Percentiles rank a stretch among this genome's conserved stretches.
Conservation (phyloP, 306 rosid species). For the Citrullus colocynthis region DNA sequence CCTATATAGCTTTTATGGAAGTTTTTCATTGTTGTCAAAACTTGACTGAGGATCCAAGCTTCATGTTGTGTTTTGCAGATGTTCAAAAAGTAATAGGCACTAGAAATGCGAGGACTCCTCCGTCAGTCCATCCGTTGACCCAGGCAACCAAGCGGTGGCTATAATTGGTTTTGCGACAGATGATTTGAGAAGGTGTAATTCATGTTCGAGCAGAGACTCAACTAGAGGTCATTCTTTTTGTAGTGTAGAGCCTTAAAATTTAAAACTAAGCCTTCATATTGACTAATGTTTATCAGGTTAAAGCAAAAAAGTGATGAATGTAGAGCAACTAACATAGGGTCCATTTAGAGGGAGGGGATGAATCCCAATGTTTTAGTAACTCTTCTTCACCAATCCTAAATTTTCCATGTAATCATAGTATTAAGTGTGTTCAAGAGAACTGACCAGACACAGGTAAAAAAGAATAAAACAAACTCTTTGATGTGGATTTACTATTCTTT, state of each 20-base stretch:
- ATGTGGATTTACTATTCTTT: too few relatives aligned
- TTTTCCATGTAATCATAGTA: too few relatives aligned
- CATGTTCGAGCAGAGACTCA: not conserved
- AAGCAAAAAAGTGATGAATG: not conserved
- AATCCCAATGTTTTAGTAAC: too few relatives aligned
- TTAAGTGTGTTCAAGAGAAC: too few relatives aligned
- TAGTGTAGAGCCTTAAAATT: not conserved
- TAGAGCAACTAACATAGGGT: not conserved
- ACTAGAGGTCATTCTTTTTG: not conserved
- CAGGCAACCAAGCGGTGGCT: conserved; percentile 42
- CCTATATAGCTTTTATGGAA: not conserved
- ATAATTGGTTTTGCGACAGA: not conserved
- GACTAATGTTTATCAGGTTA: conserved; percentile 12
- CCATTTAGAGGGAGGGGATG: not conserved
- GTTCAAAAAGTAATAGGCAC: conserved; percentile 35
- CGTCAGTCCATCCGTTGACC: conserved; percentile 34
- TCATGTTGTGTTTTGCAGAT: conserved; percentile 25
- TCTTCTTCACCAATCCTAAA: too few relatives aligned
- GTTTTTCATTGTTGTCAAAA: not conserved
- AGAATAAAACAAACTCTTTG: too few relatives aligned
- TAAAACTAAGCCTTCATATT: not conserved
- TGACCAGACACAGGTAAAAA: too few relatives aligned
- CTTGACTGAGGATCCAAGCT: conserved; percentile 5
- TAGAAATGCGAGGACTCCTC: conserved; percentile 70
- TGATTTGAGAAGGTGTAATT: not conserved